These are phyloP conservation scores for Metschnikowia vanudenii DNA, from an alignment of 805 yeast species.

Conservation along the genomic window DNA sequence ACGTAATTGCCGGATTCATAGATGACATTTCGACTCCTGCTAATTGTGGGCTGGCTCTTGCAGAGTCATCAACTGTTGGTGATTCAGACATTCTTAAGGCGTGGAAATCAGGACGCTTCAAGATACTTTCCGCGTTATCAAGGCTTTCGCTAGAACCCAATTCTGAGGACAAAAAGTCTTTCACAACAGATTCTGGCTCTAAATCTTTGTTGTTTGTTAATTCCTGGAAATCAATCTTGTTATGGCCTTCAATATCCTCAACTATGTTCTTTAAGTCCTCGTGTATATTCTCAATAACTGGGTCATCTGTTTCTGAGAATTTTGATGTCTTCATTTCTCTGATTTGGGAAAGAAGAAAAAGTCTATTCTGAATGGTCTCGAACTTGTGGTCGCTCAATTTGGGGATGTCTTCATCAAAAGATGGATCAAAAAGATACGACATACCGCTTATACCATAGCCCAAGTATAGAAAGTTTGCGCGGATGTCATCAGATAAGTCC, in stretches of 20 bases:
- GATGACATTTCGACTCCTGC: conserved; percentile 44
- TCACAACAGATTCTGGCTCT: background rate
- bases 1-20: conserved; percentile 54
- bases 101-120: background rate
- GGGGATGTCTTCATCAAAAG: conserved; percentile 50
- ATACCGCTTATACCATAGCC: conserved; percentile 67
- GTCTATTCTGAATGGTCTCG: conserved; percentile 35
- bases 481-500: conserved; percentile 50
- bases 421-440: conserved; percentile 71
- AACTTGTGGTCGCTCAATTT: conserved; percentile 30
- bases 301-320: conserved; percentile 23
- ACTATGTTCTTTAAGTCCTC: conserved; percentile 36
- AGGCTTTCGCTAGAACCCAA: conserved; percentile 6
- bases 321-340: conserved; percentile 25
- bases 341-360: conserved; percentile 33
- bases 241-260: conserved; percentile 26
- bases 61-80: conserved; percentile 31
- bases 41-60: conserved; percentile 46
- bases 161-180: conserved; percentile 1
- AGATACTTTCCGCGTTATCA: background rate
- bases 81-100: conserved; percentile 8
- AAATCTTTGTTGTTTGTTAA: conserved; percentile 1
- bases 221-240: conserved; percentile 19
- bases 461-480: conserved; percentile 54
- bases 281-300: conserved; percentile 27